Evolutionary conservation across 1,284 basidiomycete species (phyloP).

Genomic region (Thecaphora frezii): DNA sequence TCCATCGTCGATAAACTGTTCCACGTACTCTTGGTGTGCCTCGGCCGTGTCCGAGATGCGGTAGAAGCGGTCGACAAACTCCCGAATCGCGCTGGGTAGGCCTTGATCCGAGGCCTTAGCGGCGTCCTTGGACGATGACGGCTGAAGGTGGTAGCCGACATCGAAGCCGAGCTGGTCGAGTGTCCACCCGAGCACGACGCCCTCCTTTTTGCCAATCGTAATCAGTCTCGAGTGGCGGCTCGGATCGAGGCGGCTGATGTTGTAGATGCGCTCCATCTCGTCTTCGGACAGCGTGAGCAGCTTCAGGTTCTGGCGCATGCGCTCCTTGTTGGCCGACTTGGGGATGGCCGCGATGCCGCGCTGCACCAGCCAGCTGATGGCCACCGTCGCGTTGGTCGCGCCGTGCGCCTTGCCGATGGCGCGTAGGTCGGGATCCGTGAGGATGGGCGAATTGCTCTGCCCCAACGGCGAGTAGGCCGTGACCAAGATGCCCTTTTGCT

Average conservation of each 20-base stretch:
- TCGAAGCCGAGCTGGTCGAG: constrained; percentile 48
- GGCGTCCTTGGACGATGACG: constrained; percentile 2
- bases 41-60: constrained; percentile 30
- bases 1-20: constrained; percentile 22
- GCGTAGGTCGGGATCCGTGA: constrained; percentile 70
- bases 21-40: constrained; percentile 29
- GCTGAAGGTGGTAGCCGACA: constrained; percentile 13
- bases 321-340: constrained; percentile 64
- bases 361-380: constrained; percentile 75
- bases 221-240: constrained; percentile 28
- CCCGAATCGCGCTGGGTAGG: constrained; percentile 19
- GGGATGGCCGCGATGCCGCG: constrained; percentile 40
- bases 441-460: constrained; percentile 71
- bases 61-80: constrained; percentile 27
- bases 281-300: constrained; percentile 68
- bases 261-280: constrained; percentile 62
- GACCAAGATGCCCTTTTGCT: constrained; percentile 70
- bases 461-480: constrained; percentile 85
- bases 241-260: constrained; percentile 31
- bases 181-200: constrained; percentile 28
- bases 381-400: constrained; percentile 67
- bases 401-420: constrained; percentile 67
- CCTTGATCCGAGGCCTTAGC: constrained; percentile 19
- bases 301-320: constrained; percentile 74
- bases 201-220: neutral